phyloP scores from a whole-genome alignment of 768 basidiomycete species.

The Boletus sp. region DNA sequence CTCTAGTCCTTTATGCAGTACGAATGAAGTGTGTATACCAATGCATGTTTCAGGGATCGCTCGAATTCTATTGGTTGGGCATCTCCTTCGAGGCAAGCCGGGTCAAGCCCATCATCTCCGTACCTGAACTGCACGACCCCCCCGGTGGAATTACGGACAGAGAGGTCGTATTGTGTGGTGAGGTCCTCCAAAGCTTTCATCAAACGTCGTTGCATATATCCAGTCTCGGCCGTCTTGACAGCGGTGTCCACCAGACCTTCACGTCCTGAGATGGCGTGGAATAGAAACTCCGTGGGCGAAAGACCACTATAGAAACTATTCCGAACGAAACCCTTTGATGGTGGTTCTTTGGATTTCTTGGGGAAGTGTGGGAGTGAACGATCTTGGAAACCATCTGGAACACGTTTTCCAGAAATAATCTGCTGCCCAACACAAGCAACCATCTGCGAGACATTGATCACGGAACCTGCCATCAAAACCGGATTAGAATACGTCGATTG shows the following conservation, averaged over 20 bases:
- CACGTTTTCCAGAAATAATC: constrained; percentile 96
- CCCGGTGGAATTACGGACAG: constrained; percentile 91
- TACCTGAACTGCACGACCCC: constrained; percentile 97
- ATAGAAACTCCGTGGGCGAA: constrained; percentile 91
- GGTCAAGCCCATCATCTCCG: constrained; percentile 96
- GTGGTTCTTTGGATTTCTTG: constrained; percentile 94
- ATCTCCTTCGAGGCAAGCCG: constrained; percentile 93
- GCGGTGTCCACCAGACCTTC: constrained; percentile 99
- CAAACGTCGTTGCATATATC: constrained; percentile 97
- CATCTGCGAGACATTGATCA: constrained; percentile 99
- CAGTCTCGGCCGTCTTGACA: constrained; percentile 99
- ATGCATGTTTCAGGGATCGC: constrained; percentile 83
- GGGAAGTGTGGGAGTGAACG: constrained; percentile 98
- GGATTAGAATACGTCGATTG: background rate
- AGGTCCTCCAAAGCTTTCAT: constrained; percentile 99
- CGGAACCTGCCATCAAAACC: constrained; percentile 65
- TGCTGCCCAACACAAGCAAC: constrained; percentile 99
- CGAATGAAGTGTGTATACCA: constrained; percentile 40
- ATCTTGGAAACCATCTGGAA: constrained; percentile 98
- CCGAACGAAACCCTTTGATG: constrained; percentile 96
- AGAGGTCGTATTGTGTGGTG: constrained; percentile 92
- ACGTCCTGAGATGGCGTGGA: constrained; percentile 98
- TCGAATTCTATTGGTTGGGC: constrained; percentile 89
- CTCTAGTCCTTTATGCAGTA: background rate
- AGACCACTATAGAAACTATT: constrained; percentile 96